Evolutionary conservation across 768 basidiomycete genomes (phyloP).

Genomic region (Rhizopogon vinicolor): DNA sequence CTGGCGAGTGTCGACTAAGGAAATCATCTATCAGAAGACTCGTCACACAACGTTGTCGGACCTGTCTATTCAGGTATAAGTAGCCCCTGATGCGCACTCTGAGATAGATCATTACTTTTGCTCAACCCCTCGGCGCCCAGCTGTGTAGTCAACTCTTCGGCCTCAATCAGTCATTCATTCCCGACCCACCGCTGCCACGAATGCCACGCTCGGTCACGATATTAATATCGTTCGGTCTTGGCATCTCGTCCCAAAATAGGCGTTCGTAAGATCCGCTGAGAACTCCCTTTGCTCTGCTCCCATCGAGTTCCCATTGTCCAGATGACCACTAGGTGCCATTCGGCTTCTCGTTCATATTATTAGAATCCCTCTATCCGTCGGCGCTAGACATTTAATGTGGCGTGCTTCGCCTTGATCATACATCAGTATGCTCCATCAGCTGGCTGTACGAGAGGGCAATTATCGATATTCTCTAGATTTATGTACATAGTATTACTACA

Average conservation of each 20-base stretch:
- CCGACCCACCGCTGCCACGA: neutral
- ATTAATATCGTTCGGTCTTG: neutral
- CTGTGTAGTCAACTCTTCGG: too few species aligned
- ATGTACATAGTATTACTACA: too few species aligned
- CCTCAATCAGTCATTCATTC: neutral
- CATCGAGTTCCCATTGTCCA: neutral
- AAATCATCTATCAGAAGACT: neutral
- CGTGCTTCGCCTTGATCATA: too few species aligned
- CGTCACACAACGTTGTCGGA: neutral
- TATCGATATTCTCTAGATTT: neutral
- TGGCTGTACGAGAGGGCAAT: too few species aligned
- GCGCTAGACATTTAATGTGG: too few species aligned
- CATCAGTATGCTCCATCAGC: too few species aligned
- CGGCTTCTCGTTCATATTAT: neutral
- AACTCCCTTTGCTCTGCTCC: neutral
- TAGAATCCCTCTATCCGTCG: neutral
- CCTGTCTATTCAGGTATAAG: neutral
- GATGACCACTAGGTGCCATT: neutral
- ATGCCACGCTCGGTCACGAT: neutral
- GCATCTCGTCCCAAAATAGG: neutral
- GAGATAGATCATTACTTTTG: too few species aligned
- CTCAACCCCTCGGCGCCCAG: too few species aligned
- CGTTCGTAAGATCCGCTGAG: neutral
- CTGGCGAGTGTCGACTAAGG: neutral
- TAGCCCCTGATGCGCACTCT: too few species aligned